Base-by-base conservation (phyloP, 1,139 yeast species). In the Nadsonia commutata region DNA sequence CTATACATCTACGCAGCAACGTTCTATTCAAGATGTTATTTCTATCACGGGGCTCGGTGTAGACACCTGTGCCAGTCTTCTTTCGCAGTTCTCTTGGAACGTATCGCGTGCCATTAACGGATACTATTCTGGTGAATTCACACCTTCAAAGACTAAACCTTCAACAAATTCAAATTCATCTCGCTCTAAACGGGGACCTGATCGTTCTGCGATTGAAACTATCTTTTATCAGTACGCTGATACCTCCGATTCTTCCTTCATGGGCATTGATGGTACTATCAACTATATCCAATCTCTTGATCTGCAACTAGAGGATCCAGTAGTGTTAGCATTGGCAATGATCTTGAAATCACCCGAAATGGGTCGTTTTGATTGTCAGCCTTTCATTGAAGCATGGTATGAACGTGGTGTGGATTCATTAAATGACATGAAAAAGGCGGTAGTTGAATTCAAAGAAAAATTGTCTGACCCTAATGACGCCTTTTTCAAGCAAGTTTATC, bases 221-320 rank as follows among this genome's bases (percentile, higher is more conserved):
- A 41, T 56, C 18, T 55, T 54, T 36, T 42, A 45, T 16, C 42
- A 49, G 16, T 53, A 54, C 37, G 48, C 45, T 21, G 52, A 51
- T 45, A 22, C 31, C 38, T 36, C 45, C 50, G 51, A 47, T 7
- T 44, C 54, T 5, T 58, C 58, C 21, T 59, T 52, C 31, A 72
- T 73, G 43, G 90, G 78, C 31, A 70, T 81, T 21, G 90, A 84
- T 46, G 96, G 95, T 0, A 80, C 95, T 0, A 62, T 88, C 18
- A 53, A 57, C 39, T 82, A 79, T 52, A 65, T 85, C 38, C 69
- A 66, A 8, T 95, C 80, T 53, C 62, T 88, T 42, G 75, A 72
- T 0, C 67, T 80, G 39, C 77, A 76, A 17, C 79, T 88, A 0
- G 96, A 88, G 51, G 88, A 88, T 55, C 67, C 75, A 7, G 70